Base-by-base conservation (phyloP, 2,329 filamentous ascomycete species). In the Fusarium annulatum region DNA sequence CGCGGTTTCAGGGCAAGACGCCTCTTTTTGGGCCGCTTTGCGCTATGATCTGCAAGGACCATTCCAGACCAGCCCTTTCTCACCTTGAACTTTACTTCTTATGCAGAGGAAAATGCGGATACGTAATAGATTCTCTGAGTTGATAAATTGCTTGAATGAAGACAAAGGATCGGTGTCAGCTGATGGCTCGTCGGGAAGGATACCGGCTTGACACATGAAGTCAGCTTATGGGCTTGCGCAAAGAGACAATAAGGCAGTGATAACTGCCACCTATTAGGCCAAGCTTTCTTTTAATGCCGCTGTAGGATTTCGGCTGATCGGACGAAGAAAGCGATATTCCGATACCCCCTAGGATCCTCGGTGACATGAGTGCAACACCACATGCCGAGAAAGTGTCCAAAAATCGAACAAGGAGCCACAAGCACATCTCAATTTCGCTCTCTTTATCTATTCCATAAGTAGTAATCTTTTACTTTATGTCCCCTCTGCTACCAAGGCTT, bases 11-110 rank as follows among this genome's bases (percentile, higher is more conserved):
- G 68, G 68, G 39, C 55, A 48, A 19, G 41, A 26, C 28, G 11
- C 33, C 43, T 63, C 26, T 19, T 59, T 59, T 60, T 36, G 26
- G 16, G 48, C 57, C 46, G 46, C 33, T 45, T 62, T 33, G 19
- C 57, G 46, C 62, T 41, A 63, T 59, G 52, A 65, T 65, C 64
- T 38, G 46, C 46, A 49, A 34, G 21, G 60, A 21, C 36, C 60
- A 58, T 64, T 58, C 64, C 63, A 67, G 64, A 41, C 64, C 60
- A 19, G 34, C 33, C 38, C 18, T 23, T 49, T 49, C 23, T 36
- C 9, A n/a, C 45, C 8, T 7, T 21, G 3, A 52, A 11, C 28
- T 33, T 51, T 1, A 19, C 16, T 1, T 21, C 4, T 7, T 26
- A 57, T 43, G 30, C 19, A 28, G 18, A 2, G 0, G 5, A 5